A percentile compares a stretch with the other conserved stretches of the same genome.
phyloP scores from a whole-genome alignment of 164 flowering plant genomes.

The Warburgia ugandensis region DNA sequence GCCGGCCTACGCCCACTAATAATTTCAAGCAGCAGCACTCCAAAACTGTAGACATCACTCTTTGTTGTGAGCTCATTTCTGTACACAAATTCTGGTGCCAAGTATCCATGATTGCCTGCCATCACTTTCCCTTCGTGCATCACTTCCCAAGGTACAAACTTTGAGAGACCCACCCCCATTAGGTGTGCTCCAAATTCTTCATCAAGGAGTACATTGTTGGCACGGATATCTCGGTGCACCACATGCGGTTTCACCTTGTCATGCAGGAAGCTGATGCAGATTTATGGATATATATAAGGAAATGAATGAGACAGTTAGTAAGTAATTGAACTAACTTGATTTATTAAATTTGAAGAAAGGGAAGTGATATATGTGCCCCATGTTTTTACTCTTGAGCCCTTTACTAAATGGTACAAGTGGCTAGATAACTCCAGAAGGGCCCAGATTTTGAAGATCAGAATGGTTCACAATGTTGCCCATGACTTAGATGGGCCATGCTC shows the following conservation, averaged over 20 bases:
- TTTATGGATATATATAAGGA: not conserved
- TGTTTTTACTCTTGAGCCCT: no score
- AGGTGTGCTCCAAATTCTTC: constrained; percentile 90
- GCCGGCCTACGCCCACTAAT: constrained; percentile 87
- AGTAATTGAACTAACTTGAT: no score
- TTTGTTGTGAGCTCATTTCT: constrained; percentile 94
- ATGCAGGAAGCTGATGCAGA: constrained; percentile 64
- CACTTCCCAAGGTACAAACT: constrained; percentile 92
- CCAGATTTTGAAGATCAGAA: no score
- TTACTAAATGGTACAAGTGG: no score
- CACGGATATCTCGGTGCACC: constrained; percentile 87
- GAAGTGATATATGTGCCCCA: no score
- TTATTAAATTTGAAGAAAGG: no score
- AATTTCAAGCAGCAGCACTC: constrained; percentile 81
- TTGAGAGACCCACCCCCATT: constrained; percentile 94
- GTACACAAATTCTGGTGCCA: constrained; percentile 93
- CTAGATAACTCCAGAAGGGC: no score
- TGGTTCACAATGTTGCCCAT: no score
- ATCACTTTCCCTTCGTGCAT: constrained; percentile 86
- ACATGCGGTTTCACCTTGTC: constrained; percentile 97
- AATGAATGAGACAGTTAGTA: no score
- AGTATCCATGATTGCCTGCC: constrained; percentile 89
- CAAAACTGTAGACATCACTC: constrained; percentile 94
- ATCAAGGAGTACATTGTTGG: constrained; percentile 83
- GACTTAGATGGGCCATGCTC: no score